Evolutionary conservation across 768 basidiomycete species (phyloP).

Genomic region (Boletales sp.): DNA sequence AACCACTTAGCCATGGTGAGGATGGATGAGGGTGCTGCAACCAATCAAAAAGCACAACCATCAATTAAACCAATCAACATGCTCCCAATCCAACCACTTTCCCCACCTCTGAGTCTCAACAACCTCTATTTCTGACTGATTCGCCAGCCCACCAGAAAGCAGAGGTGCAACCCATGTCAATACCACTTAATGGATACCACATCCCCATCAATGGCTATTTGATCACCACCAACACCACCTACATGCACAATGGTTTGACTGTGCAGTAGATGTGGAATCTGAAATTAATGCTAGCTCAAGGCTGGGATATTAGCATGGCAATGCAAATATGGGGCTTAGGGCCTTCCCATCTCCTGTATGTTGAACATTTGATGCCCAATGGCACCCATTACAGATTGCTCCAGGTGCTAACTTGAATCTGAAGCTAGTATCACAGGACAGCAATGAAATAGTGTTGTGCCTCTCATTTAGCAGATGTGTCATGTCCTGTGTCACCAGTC

Average conservation of each 20-base stretch:
- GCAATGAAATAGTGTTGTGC: slow-evolving; percentile 35
- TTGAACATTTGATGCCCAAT: slow-evolving; percentile 28
- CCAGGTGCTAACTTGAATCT: slow-evolving; percentile 28
- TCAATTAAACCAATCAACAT: slow-evolving; percentile 25
- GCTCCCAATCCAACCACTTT: slow-evolving; percentile 9
- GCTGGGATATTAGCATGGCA: slow-evolving; percentile 36
- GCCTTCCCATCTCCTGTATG: slow-evolving; percentile 34
- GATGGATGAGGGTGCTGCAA: too few relatives aligned
- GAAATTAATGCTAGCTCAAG: slow-evolving; percentile 51
- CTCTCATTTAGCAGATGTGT: slow-evolving; percentile 23
- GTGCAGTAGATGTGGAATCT: slow-evolving; percentile 59
- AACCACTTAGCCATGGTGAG: too few relatives aligned
- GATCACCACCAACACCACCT: slow-evolving; percentile 33
- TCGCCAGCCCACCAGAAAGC: slow-evolving; percentile 49
- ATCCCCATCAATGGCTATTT: slow-evolving; percentile 40
- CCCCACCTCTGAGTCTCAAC: slow-evolving; percentile 20
- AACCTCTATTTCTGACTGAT: slow-evolving; percentile 18
- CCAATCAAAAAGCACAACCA: slow-evolving; percentile 27
- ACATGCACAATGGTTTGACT: slow-evolving; percentile 41
- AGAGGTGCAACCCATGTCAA: slow-evolving; percentile 40
- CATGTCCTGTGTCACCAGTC: too few relatives aligned
- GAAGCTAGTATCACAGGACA: slow-evolving; percentile 37
- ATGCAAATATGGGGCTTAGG: slow-evolving; percentile 33
- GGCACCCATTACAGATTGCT: slow-evolving; percentile 28
- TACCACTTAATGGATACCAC: slow-evolving; percentile 48